Evolutionary conservation across 495 filamentous ascomycete species (phyloP), one percentile per base, ranked within the genome.

Genomic region (Aspergillus incahuasiensis): DNA sequence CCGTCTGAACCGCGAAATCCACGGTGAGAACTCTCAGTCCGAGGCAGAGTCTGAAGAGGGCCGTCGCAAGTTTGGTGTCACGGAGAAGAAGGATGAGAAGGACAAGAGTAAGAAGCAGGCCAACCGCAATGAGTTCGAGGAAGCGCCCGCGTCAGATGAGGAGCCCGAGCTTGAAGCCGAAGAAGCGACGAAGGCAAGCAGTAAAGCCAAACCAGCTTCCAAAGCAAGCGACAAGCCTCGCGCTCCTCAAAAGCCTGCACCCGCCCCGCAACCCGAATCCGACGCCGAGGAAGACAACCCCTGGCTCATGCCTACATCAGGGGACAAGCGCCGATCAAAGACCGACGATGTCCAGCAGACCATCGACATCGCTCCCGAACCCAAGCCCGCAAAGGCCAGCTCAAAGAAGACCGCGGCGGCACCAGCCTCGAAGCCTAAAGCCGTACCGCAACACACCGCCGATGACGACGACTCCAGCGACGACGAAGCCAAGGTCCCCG

Each of bases 1-100:
- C 54, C 73, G 81, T 48, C 79, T 97, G 22, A 82, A 87, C 38
- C 82, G 83, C 56, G 88, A 95, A 32, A 74, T 96, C 1, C 83
- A 71, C 43, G 77, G 77, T 2, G 79, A 81, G 35, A 82, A 80
- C 6, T 74, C 74, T 8, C 70, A 81, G 41, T 79, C 77, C 15
- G 81, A 81, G n/a, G 79, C 79, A 20, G 80, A 83, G 16, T 69
- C 74, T 18, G 74, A 79, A 52, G 79, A 68, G 52, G 84, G 84
- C n/a, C 83, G 89, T 60, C 81, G 86, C 53, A 80, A 76, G 48
- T 90, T 84, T 46, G 88, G 84, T 45, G 79, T 70, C 47, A 69
- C 74, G 39, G 65, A 64, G 18, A 48, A 58, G 12, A 70, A 72
- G 21, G 9, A 61, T 9, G 41, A 48, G 24, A 57, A 56, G 21